Evolutionary conservation across 345 rosid species (phyloP), one percentile per base, ranked within the genome.

Genomic region (Euphorbia tirucalli): DNA sequence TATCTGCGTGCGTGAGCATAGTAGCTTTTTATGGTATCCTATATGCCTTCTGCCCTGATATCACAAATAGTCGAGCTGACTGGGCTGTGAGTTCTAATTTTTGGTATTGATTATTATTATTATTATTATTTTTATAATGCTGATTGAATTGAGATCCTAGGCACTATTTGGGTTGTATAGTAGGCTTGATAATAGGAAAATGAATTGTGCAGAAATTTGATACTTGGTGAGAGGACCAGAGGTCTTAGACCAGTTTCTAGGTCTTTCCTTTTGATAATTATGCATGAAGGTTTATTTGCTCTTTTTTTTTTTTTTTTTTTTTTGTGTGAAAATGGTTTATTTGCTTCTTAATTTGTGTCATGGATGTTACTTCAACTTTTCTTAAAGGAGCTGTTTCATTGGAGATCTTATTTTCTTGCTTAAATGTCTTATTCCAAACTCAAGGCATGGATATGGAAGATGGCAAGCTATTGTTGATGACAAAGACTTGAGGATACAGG

Each of bases 391-490:
- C 31, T 46, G 21, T 44, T 64, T 61, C 13, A 65, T 28, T 66
- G 21, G 58, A 52, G 2, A 62, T 58, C 10, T 66, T 79, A 18
- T 27, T 65, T 66, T 60, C 52, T 60, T 73, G 61, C 57, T 69
- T 52, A 27, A 30, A 16, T 61, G 14, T 46, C 7, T 35, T 64
- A 28, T 28, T 77, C 32, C 44, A 57, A 62, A 67, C 59, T 69
- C 25, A 19, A 96, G 99, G 90, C 99, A 96, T 81, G 99, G 99
- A 46, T 96, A 93, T 58, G 99, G 99, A 80, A 87, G 98, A 82
- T 93, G 99, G 99, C 99, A 93, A 86, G 97, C 98, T 41, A 93
- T 96, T 74, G 90, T 91, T 75, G 98, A 96, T 82, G 98, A 96
- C 81, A 93, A 85, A 83, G 99, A 87, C 74, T 77, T 91, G 88